Conservation (phyloP, 2,329 filamentous ascomycete species). For the Lanzia echinophila region DNA sequence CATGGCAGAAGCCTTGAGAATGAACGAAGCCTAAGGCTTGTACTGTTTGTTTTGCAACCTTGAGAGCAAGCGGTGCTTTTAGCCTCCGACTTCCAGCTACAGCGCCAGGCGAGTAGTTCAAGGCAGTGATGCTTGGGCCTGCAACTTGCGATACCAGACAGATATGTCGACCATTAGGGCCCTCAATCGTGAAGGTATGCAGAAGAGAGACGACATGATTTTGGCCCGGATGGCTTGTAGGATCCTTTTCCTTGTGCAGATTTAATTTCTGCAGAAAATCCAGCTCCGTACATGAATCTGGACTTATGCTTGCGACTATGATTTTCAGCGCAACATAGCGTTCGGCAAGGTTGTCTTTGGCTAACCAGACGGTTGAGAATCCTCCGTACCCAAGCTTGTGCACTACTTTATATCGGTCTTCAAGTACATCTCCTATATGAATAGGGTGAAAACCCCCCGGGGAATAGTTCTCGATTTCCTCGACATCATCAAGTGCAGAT, state of each 20-base stretch:
- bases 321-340: conserved; percentile 9
- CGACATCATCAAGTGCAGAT: background rate
- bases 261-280: background rate
- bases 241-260: background rate
- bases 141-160: conserved; percentile 33
- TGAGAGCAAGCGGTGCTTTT: no score
- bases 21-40: no score
- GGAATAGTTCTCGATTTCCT: conserved; percentile 11
- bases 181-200: conserved; percentile 23
- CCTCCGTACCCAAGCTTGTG: conserved; percentile 36
- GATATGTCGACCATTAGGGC: conserved; percentile 39
- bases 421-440: conserved; percentile 24
- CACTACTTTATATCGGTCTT: conserved; percentile 30
- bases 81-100: background rate
- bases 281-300: background rate
- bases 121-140: background rate
- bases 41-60: no score
- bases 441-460: conserved; percentile 17
- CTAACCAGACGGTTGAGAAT: conserved; percentile 36
- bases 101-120: background rate
- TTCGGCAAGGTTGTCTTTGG: conserved; percentile 22
- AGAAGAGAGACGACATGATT: background rate
- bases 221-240: background rate
- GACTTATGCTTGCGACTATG: background rate
- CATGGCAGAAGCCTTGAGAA: conserved; percentile 13